phyloP scores from a whole-genome alignment of 768 basidiomycete species.

The Lentinula guzmanii region DNA sequence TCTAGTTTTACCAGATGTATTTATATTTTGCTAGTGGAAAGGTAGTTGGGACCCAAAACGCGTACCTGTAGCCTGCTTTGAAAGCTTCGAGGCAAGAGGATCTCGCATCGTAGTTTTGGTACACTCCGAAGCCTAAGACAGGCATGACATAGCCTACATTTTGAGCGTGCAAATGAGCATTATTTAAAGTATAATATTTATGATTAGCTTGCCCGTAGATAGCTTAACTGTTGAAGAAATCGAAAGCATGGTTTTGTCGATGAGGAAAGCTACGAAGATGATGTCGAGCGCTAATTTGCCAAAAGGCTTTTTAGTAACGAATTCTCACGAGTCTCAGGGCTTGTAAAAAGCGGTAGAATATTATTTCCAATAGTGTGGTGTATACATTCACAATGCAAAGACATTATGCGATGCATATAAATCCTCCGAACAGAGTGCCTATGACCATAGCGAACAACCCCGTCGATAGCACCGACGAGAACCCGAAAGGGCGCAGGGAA shows the following conservation, averaged over 20 bases:
- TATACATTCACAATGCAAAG: not conserved
- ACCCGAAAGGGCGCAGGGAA: not conserved
- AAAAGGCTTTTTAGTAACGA: too few species aligned
- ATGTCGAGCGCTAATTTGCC: not conserved
- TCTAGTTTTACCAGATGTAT: slow-evolving; percentile 15
- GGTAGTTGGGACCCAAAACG: not conserved
- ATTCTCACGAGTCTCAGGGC: too few species aligned
- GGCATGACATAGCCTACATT: slow-evolving; percentile 52
- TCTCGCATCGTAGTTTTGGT: slow-evolving; percentile 53
- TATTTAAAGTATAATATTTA: not conserved
- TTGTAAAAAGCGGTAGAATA: not conserved
- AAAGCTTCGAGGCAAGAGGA: slow-evolving; percentile 57
- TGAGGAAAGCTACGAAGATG: not conserved
- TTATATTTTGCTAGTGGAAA: slow-evolving; percentile 14
- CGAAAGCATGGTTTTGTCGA: not conserved
- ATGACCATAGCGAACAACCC: not conserved
- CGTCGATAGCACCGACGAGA: not conserved
- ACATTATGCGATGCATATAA: not conserved
- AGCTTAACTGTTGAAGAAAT: slow-evolving; percentile 7
- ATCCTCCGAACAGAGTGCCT: not conserved
- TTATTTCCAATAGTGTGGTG: not conserved
- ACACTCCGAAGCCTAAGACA: slow-evolving; percentile 65
- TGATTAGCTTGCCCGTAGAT: slow-evolving; percentile 1
- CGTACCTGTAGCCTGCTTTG: slow-evolving; percentile 57
- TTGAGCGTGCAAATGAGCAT: not conserved